Base-by-base conservation (phyloP, 768 basidiomycete genomes). In the Termitomyces sp. region DNA sequence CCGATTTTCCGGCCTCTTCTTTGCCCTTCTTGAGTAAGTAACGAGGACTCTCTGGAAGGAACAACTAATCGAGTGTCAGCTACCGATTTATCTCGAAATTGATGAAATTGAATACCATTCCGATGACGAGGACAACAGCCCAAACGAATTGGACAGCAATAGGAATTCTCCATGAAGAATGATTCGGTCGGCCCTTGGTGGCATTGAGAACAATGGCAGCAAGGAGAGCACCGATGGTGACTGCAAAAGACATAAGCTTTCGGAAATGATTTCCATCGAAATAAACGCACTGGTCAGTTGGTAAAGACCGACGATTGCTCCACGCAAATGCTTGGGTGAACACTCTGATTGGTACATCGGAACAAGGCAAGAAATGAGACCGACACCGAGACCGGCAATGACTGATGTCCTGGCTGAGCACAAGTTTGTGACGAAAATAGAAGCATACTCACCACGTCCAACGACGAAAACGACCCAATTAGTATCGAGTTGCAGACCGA, bases 111-210 rank as follows among this genome's bases (percentile, higher is more conserved):
- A 27, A 50, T 18, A 55, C 58, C 79, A 95, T 89, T 58, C 93
- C 93, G 54, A 62, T 65, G 36, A 79, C 80, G 56, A 95, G 86
- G 63, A 94, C 72, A 61, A 77, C 68, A 31, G 87, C 90, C 90
- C 89, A 95, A 46, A 84, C 78, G 68, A 94, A 91, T 69, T 94
- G 91, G 58, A 95, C 70, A 27, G 81, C 78, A 61, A 88, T 86
- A 39, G 91, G 89, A 61, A 54, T 63, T 44, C 66, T 63, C 65
- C 65, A 92, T 84, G 57, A 78, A 78, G 73, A 85, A 58, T 82
- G 75, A 58, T 78, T 72, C 2, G 67, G 54, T 33, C 78, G 74
- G 58, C 75, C 64, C 71, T 89, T 74, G 42, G 90, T 90, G 20
- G 80, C 78, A 66, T 89, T 83, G 68, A 84, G 81, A 70, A 92